Percentiles rank a stretch among this genome's conserved stretches.
phyloP scores from a whole-genome alignment of 2,329 filamentous ascomycete genomes.

The Apiospora kogelbergensis region DNA sequence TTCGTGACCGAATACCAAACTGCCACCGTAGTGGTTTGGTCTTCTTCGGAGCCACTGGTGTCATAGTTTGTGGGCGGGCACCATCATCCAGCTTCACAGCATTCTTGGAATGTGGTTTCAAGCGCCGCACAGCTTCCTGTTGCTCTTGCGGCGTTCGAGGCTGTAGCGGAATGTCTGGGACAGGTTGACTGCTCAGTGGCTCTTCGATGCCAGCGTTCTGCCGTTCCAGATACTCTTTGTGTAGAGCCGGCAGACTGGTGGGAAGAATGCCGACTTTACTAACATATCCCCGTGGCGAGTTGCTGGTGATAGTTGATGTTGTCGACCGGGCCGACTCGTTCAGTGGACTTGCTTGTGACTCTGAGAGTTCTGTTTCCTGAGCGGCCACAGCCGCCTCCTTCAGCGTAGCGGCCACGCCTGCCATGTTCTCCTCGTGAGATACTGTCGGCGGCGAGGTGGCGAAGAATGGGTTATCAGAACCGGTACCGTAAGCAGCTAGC shows the following conservation, averaged over 20 bases:
- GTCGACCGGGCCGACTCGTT: slow-evolving; percentile 56
- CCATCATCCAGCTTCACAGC: slow-evolving; percentile 67
- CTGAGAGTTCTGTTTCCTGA: slow-evolving; percentile 20
- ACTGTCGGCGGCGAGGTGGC: slow-evolving; percentile 45
- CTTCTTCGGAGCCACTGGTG: slow-evolving; percentile 66
- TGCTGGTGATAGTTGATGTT: slow-evolving; percentile 47
- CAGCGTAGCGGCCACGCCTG: slow-evolving; percentile 56
- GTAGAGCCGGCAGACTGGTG: slow-evolving; percentile 86
- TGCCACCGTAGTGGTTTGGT: slow-evolving; percentile 89
- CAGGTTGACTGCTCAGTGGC: slow-evolving; percentile 42
- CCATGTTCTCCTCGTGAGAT: slow-evolving; percentile 49
- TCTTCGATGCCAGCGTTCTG: slow-evolving; percentile 54
- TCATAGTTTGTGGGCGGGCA: slow-evolving; percentile 61
- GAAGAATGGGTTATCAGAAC: slow-evolving; percentile 42
- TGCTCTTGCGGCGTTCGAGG: slow-evolving; percentile 70
- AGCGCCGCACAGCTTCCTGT: slow-evolving; percentile 73
- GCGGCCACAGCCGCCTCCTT: slow-evolving; percentile 24
- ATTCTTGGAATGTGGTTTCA: slow-evolving; percentile 82
- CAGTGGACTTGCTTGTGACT: slow-evolving; percentile 48
- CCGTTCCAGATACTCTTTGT: slow-evolving; percentile 85
- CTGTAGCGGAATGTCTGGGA: slow-evolving; percentile 48
- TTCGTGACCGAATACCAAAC: slow-evolving; percentile 93
- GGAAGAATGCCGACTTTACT: slow-evolving; percentile 92
- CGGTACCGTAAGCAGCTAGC: slow-evolving; percentile 47
- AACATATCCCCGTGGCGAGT: slow-evolving; percentile 57